Evolutionary conservation across 2,329 filamentous ascomycete species (phyloP), one percentile per base, ranked within the genome.

Genomic region (Paecilomyces fulvus): DNA sequence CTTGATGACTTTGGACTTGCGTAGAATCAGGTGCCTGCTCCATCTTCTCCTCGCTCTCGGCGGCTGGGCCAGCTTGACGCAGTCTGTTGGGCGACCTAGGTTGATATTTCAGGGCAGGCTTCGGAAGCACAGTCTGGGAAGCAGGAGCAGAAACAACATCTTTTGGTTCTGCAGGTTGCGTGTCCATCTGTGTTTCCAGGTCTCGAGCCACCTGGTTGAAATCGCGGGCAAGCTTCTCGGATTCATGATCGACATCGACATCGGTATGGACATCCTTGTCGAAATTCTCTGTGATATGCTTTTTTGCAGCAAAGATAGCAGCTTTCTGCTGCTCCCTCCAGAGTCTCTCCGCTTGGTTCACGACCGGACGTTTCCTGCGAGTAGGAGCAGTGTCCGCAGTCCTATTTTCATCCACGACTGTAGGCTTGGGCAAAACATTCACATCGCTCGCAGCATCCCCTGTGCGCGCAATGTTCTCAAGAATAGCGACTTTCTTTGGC

Each of bases 191-290:
- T 2, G 62, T 62, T 51, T 75, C 72, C 4, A 77, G 63, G 55
- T 77, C 73, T 52, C 76, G 63, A 46, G 75, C 74, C 53, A 77
- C 66, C 51, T 72, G 67, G 51, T 75, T 71, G 23, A 78, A 66
- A 52, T 77, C 73, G 43, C 65, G 59, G 1, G 73, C 75, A 21
- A 78, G 63, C 31, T 69, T 68, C 52, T 76, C 73, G 11, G 74
- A 75, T 30, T 75, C 70, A 56, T 74, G 65, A 52, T 77, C 71
- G 70, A 73, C 74, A 21, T 67, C 74, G 55, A 43, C 14, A 43
- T 62, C 70, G 25, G 69, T 65, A 55, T 65, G 61, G 1, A 72
- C 70, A 20, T 70, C 70, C 31, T 70, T 69, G 31, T 74, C 74
- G 52, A 73, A 60, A 8, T 65, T 65, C 30, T 69, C 64, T 2